Evolutionary conservation across 139 green algal species (phyloP).

Genomic region (Haematococcus lacustris): DNA sequence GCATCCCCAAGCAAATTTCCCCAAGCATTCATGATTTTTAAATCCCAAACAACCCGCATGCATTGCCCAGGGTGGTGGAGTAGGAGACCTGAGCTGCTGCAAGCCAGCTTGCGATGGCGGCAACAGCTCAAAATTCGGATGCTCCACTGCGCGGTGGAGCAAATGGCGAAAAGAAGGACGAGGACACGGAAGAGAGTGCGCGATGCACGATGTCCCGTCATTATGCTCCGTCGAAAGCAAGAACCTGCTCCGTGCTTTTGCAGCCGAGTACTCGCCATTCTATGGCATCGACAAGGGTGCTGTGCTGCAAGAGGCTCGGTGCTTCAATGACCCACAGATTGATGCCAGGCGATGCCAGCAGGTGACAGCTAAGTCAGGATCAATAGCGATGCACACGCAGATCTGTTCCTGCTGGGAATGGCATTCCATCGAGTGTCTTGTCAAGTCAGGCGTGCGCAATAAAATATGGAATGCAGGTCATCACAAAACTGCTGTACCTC

Average conservation of each 20-base stretch:
- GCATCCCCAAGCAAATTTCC: no score
- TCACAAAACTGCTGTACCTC: constrained; percentile 98
- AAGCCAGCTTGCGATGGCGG: constrained; percentile 47
- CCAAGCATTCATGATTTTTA: no score
- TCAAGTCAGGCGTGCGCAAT: no score
- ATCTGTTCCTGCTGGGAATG: no score
- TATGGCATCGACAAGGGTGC: constrained; percentile 98
- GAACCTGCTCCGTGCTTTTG: not conserved
- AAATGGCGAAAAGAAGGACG: constrained; percentile 79
- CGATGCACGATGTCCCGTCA: not conserved
- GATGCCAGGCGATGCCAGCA: constrained; percentile 89
- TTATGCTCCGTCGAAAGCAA: not conserved
- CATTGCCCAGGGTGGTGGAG: no score
- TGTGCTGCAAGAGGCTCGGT: constrained; percentile 91
- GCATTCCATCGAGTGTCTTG: no score
- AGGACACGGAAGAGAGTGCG: constrained; percentile 87
- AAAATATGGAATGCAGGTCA: no score
- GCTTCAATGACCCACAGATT: constrained; percentile 91
- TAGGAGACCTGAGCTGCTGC: no score
- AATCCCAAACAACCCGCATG: no score
- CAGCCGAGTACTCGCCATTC: constrained; percentile 98
- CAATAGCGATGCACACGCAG: not conserved
- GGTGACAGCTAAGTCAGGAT: constrained; percentile 32
- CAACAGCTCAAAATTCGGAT: constrained; percentile 64
- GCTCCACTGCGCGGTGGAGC: constrained; percentile 55